Evolutionary conservation across 2,329 filamentous ascomycete species (phyloP).

Genomic region (Epichloe gansuensis): DNA sequence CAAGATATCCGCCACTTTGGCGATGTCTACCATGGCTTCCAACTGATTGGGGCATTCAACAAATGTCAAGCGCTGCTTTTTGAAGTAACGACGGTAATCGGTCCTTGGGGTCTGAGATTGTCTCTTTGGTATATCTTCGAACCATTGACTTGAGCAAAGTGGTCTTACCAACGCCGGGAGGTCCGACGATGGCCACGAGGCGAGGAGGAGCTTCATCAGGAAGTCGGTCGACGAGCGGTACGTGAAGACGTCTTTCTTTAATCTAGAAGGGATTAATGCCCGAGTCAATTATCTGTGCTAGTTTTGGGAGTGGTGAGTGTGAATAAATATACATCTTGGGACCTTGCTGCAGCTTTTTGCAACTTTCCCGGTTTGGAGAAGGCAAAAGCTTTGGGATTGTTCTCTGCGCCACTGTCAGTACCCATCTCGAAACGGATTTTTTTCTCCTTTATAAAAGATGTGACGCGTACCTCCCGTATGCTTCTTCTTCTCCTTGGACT

Average conservation of each 20-base stretch:
- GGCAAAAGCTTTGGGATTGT: conserved; percentile 84
- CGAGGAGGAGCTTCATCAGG: conserved; percentile 92
- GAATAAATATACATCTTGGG: conserved; percentile 46
- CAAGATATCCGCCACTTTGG: conserved; percentile 95
- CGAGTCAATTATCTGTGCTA: background rate
- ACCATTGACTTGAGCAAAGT: conserved; percentile 92
- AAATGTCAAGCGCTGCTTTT: conserved; percentile 93
- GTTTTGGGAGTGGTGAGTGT: background rate
- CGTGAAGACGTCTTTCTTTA: conserved; percentile 92
- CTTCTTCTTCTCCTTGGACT: conserved; percentile 76
- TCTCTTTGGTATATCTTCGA: conserved; percentile 90
- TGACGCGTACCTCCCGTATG: conserved; percentile 41
- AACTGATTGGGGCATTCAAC: conserved; percentile 95
- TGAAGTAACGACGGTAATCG: conserved; percentile 90
- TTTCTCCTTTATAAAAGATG: too few species aligned
- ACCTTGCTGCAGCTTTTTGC: conserved; percentile 60
- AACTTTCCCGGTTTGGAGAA: conserved; percentile 72
- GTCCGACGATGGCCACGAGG: conserved; percentile 87
- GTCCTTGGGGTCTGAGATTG: conserved; percentile 75
- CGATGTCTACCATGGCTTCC: conserved; percentile 91
- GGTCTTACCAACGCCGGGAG: conserved; percentile 89
- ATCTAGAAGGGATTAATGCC: conserved; percentile 38
- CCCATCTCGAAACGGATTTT: background rate
- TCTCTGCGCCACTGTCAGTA: conserved; percentile 33
- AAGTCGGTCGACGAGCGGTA: conserved; percentile 88